phyloP scores from a whole-genome alignment of 176 grass and related monocot genomes.

The Phoenix roebelenii region DNA sequence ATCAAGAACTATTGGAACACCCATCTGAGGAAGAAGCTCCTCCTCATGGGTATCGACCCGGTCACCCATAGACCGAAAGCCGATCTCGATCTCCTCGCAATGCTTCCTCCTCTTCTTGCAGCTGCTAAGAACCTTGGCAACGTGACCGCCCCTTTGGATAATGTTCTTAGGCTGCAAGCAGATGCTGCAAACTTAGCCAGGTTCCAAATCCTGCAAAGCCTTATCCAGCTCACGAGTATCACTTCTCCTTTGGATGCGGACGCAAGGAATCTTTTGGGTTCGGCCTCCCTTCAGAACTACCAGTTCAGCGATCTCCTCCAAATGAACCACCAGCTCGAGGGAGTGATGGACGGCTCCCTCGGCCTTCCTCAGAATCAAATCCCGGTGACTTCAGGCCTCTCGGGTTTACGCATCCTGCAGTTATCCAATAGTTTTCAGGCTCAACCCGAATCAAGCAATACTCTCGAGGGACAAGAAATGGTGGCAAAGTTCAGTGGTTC shows the following conservation, averaged over 20 bases:
- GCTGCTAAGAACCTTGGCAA: background rate
- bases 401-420: no score
- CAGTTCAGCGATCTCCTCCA: no score
- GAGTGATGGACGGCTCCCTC: no score
- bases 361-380: no score
- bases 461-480: no score
- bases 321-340: no score
- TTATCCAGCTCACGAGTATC: background rate
- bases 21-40: conserved; percentile 16
- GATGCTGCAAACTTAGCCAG: conserved; percentile 3
- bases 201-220: conserved; percentile 4
- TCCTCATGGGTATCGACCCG: conserved; percentile 13
- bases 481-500: no score
- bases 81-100: background rate
- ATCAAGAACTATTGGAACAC: conserved; percentile 20
- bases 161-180: background rate
- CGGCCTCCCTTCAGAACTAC: no score
- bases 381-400: no score
- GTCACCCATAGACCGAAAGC: background rate
- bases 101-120: background rate
- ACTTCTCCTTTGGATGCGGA: background rate
- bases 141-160: background rate
- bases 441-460: no score
- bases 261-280: no score
- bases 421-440: no score